Evolutionary conservation across 495 filamentous ascomycete species (phyloP).

Genomic region (Hypomontagnella submonticulosa): DNA sequence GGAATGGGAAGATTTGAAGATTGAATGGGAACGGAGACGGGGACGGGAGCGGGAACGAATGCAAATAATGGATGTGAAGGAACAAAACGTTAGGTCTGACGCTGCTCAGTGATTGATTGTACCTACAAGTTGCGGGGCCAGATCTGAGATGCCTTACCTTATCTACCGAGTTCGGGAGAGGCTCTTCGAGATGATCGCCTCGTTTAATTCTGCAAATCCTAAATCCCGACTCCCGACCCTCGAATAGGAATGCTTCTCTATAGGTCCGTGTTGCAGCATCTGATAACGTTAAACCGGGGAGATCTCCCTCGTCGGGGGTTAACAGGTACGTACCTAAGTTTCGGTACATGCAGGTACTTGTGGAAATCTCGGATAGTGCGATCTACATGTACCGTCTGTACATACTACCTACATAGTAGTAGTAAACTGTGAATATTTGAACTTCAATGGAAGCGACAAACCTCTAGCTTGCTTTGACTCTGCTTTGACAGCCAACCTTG

Average conservation of each 20-base stretch:
- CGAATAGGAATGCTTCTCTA: slow-evolving; percentile 15
- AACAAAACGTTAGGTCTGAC: not conserved
- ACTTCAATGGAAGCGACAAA: too few species aligned
- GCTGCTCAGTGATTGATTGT: not conserved
- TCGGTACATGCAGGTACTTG: slow-evolving; percentile 1
- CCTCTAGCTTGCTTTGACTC: too few species aligned
- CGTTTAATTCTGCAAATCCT: slow-evolving; percentile 23
- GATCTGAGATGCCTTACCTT: slow-evolving; percentile 21
- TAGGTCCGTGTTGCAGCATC: slow-evolving; percentile 40
- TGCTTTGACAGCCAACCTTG: too few species aligned
- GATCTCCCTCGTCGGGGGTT: not conserved
- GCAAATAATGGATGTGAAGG: not conserved
- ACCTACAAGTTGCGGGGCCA: slow-evolving; percentile 4
- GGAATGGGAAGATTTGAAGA: too few species aligned
- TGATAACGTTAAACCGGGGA: slow-evolving; percentile 42
- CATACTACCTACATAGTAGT: too few species aligned
- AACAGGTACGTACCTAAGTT: not conserved
- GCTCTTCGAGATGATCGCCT: slow-evolving; percentile 33
- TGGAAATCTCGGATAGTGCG: too few species aligned
- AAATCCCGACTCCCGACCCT: slow-evolving; percentile 36
- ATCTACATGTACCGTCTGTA: too few species aligned
- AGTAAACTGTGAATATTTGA: too few species aligned
- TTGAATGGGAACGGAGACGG: too few species aligned
- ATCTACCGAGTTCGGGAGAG: slow-evolving; percentile 13
- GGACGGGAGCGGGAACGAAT: not conserved